A percentile compares a stretch with the other conserved stretches of the same genome.
These are phyloP conservation scores for Collybia sp. DNA, from an alignment of 768 basidiomycete species.

Conservation along the genomic window DNA sequence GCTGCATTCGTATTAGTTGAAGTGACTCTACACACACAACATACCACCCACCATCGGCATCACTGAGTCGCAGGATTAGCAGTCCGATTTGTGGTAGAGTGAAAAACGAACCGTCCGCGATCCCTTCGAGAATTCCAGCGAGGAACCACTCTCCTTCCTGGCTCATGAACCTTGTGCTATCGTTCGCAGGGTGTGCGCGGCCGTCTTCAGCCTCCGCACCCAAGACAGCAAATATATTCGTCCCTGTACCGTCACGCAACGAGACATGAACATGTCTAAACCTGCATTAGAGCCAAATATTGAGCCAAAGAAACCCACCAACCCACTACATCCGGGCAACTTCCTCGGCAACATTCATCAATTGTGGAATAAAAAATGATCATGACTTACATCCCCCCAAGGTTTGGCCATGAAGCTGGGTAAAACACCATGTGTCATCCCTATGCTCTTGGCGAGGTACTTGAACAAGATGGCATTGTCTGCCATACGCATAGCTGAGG, in stretches of 20 bases:
- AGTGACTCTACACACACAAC: not conserved
- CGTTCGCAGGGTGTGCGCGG: slow-evolving; percentile 63
- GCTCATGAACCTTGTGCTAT: slow-evolving; percentile 84
- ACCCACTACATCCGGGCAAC: slow-evolving; percentile 97
- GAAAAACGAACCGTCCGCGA: slow-evolving; percentile 70
- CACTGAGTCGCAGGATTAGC: slow-evolving; percentile 34
- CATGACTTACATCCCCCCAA: slow-evolving; percentile 74
- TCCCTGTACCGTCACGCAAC: slow-evolving; percentile 60
- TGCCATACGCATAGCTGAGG: slow-evolving; percentile 73
- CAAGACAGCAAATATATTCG: slow-evolving; percentile 75
- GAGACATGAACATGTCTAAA: slow-evolving; percentile 89
- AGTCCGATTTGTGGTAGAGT: not conserved
- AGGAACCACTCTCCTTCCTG: slow-evolving; percentile 87
- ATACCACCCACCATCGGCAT: slow-evolving; percentile 67
- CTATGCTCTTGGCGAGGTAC: slow-evolving; percentile 85
- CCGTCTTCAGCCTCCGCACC: slow-evolving; percentile 58
- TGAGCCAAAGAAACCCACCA: slow-evolving; percentile 6
- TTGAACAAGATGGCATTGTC: slow-evolving; percentile 95
- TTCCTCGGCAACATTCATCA: slow-evolving; percentile 19
- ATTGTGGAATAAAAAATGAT: not conserved
- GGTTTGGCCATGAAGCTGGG: slow-evolving; percentile 99
- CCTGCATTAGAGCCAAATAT: not conserved
- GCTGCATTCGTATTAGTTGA: slow-evolving; percentile 26
- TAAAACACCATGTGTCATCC: slow-evolving; percentile 81
- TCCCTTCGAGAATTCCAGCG: slow-evolving; percentile 87